These are phyloP conservation scores for Jatropha multifida DNA, from an alignment of 441 rosid species.

Conservation along the genomic window DNA sequence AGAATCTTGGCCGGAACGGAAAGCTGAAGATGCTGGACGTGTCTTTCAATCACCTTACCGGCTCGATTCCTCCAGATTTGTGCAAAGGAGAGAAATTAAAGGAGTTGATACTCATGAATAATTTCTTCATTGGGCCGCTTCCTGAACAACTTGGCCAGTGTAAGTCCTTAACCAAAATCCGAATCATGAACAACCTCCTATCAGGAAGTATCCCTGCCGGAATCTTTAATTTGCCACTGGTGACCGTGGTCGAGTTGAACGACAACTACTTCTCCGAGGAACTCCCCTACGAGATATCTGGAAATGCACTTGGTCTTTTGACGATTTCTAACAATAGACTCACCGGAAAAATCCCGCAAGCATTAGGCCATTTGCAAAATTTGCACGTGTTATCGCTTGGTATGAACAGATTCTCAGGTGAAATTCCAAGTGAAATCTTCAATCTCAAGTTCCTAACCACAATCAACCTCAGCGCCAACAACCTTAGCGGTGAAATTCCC, in stretches of 20 bases:
- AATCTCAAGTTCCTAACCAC: slow-evolving; percentile 41
- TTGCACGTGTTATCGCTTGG: slow-evolving; percentile 49
- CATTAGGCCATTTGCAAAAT: slow-evolving; percentile 45
- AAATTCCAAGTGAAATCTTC: slow-evolving; percentile 56
- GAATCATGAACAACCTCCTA: slow-evolving; percentile 53
- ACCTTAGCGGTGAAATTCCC: slow-evolving; percentile 59
- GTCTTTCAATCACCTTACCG: slow-evolving; percentile 66
- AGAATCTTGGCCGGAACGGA: slow-evolving; percentile 66
- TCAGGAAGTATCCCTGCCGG: slow-evolving; percentile 78
- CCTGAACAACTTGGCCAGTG: slow-evolving; percentile 72
- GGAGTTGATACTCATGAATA: slow-evolving; percentile 54
- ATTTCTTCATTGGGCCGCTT: slow-evolving; percentile 68
- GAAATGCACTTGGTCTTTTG: slow-evolving; percentile 39
- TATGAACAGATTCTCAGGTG: slow-evolving; percentile 51
- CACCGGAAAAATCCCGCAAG: slow-evolving; percentile 62
- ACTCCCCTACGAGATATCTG: slow-evolving; percentile 62
- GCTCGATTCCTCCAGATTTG: slow-evolving; percentile 58
- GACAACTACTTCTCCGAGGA: slow-evolving; percentile 74
- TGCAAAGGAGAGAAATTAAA: slow-evolving; percentile 60
- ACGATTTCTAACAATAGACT: slow-evolving; percentile 56
- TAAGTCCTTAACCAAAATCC: slow-evolving; percentile 51
- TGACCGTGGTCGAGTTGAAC: slow-evolving; percentile 46
- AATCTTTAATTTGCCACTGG: slow-evolving; percentile 51
- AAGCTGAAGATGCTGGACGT: slow-evolving; percentile 61
- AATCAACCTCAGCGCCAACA: slow-evolving; percentile 55